These are phyloP conservation scores for Didymella keratinophila DNA, from an alignment of 2,329 filamentous ascomycete species.

Conservation along the genomic window DNA sequence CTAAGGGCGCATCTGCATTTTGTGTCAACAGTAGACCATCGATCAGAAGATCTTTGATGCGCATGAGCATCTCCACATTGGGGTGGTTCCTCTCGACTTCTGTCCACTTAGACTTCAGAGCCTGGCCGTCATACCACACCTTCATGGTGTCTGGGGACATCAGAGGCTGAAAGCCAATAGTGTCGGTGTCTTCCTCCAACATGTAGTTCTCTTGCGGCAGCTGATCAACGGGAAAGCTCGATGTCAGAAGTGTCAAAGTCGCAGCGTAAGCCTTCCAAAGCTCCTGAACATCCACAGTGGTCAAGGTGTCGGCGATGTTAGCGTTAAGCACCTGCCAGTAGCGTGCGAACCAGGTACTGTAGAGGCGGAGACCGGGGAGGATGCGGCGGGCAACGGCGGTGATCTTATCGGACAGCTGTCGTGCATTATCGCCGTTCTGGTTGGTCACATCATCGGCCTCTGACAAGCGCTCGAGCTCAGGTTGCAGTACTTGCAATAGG, in stretches of 20 bases:
- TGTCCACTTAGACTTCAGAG: slow-evolving; percentile 61
- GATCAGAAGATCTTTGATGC: slow-evolving; percentile 68
- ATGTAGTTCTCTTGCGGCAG: slow-evolving; percentile 68
- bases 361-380: slow-evolving; percentile 70
- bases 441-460: slow-evolving; percentile 56
- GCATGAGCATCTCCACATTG: slow-evolving; percentile 71
- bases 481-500: slow-evolving; percentile 73
- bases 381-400: slow-evolving; percentile 67
- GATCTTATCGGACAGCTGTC: slow-evolving; percentile 59
- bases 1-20: slow-evolving; percentile 58
- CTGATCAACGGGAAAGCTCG: slow-evolving; percentile 65
- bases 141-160: slow-evolving; percentile 58
- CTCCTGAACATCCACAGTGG: slow-evolving; percentile 66
- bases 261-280: slow-evolving; percentile 73
- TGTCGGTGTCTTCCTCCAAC: slow-evolving; percentile 72
- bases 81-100: slow-evolving; percentile 64
- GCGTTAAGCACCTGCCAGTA: slow-evolving; percentile 63
- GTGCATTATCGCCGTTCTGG: slow-evolving; percentile 44
- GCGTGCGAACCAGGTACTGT: slow-evolving; percentile 71
- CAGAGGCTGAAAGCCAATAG: slow-evolving; percentile 70
- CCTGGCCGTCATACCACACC: slow-evolving; percentile 60
- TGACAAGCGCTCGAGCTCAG: slow-evolving; percentile 70
- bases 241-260: slow-evolving; percentile 66
- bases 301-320: slow-evolving; percentile 61
- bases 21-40: slow-evolving; percentile 67